Percentiles rank a stretch among this genome's conserved stretches.
These are phyloP conservation scores for Cytospora chrysosperma DNA, from an alignment of 2,329 filamentous ascomycete species.

Conservation along the genomic window DNA sequence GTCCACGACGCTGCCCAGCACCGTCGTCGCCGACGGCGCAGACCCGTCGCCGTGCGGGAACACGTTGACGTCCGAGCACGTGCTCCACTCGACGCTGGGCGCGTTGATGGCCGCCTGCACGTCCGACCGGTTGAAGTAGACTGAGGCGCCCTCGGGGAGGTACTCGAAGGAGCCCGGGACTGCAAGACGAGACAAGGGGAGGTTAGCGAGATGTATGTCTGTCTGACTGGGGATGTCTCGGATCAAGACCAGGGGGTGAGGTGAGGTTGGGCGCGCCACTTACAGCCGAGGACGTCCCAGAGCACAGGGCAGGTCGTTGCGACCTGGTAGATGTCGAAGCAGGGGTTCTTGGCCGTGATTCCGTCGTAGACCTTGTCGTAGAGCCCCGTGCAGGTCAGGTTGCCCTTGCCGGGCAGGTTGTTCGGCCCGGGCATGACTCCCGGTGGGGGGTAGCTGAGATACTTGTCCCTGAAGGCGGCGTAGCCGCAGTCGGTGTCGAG, in stretches of 20 bases:
- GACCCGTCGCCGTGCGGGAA: constrained; percentile 35
- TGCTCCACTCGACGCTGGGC: constrained; percentile 46
- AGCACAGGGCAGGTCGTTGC: constrained; percentile 68
- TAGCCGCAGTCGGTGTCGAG: constrained; percentile 61
- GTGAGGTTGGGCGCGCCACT: background rate
- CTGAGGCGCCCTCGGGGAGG: constrained; percentile 55
- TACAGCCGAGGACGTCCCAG: constrained; percentile 65
- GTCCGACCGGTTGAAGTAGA: constrained; percentile 71
- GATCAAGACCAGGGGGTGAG: no score
- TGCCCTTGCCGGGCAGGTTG: constrained; percentile 37
- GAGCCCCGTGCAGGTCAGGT: constrained; percentile 54
- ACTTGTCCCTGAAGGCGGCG: constrained; percentile 56
- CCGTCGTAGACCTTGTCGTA: constrained; percentile 56
- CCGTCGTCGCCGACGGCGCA: constrained; percentile 18
- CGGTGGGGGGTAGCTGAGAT: constrained; percentile 67
- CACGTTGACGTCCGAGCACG: constrained; percentile 47
- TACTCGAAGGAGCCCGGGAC: constrained; percentile 65
- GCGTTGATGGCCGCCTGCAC: constrained; percentile 53
- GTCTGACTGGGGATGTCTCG: background rate
- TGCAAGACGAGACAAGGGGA: background rate
- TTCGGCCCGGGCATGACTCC: constrained; percentile 52
- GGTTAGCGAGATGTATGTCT: background rate
- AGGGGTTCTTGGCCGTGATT: constrained; percentile 64
- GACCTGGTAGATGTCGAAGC: constrained; percentile 76
- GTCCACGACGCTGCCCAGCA: constrained; percentile 67